These are phyloP conservation scores for Nicotiana undulata DNA, from an alignment of 257 asterid genomes.

Conservation along the genomic window DNA sequence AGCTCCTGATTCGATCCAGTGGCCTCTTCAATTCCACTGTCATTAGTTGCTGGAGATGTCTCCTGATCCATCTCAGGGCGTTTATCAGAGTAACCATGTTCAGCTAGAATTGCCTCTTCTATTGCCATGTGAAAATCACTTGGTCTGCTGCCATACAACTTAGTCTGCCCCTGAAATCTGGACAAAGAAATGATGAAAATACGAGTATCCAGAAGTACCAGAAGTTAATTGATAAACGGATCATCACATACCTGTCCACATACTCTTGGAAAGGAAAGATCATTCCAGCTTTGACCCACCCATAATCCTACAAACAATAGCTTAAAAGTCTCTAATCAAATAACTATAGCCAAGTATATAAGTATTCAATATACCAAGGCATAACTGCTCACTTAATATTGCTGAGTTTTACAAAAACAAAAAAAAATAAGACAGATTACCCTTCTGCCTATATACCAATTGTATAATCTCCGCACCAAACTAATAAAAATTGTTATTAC, in stretches of 20 bases:
- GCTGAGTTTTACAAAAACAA: neutral
- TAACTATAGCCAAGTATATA: neutral
- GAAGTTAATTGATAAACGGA: slow-evolving; percentile 2
- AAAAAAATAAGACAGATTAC: slow-evolving; percentile 27
- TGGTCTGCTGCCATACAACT: slow-evolving; percentile 85
- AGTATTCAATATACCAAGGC: neutral
- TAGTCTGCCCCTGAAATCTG: slow-evolving; percentile 94
- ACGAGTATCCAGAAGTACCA: neutral
- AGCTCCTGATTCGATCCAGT: slow-evolving; percentile 71
- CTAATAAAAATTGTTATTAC: neutral
- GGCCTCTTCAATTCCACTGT: slow-evolving; percentile 55
- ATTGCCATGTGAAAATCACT: slow-evolving; percentile 64
- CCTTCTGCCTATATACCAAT: slow-evolving; percentile 32
- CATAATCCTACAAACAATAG: slow-evolving; percentile 61
- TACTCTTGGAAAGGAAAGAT: slow-evolving; percentile 78
- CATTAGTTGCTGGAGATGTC: slow-evolving; percentile 24
- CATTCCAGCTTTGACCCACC: slow-evolving; percentile 94
- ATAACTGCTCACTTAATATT: neutral
- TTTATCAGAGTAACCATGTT: slow-evolving; percentile 37
- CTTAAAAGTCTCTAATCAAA: neutral
- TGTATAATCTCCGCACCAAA: neutral
- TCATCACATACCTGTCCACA: slow-evolving; percentile 54
- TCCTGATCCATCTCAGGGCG: slow-evolving; percentile 32
- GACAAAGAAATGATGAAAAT: slow-evolving; percentile 12
- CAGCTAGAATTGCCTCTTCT: slow-evolving; percentile 79